Percentiles rank a stretch among this genome's conserved stretches.
phyloP scores from a whole-genome alignment of 2,329 filamentous ascomycete genomes.

The Trichoderma brevicompactum region DNA sequence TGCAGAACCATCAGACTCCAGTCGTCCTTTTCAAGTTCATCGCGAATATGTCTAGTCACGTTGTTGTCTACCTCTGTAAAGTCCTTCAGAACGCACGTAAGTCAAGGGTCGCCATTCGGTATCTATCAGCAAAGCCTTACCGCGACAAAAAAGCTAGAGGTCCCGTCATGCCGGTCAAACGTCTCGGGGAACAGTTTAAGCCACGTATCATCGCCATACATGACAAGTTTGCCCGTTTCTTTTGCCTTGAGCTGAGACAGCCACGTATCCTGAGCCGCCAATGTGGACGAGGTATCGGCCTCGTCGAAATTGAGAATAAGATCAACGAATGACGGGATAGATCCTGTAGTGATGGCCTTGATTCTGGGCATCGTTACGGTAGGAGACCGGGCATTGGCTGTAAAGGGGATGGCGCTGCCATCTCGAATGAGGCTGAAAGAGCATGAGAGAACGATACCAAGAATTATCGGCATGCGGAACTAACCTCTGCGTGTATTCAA shows the following conservation, averaged over 20 bases:
- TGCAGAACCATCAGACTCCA: conserved; percentile 96
- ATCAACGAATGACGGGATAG: conserved; percentile 96
- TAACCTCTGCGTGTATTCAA: conserved; percentile 86
- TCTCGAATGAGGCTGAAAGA: conserved; percentile 73
- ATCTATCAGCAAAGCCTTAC: conserved; percentile 58
- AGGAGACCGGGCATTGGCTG: conserved; percentile 91
- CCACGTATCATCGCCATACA: conserved; percentile 99
- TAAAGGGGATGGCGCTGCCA: conserved; percentile 88
- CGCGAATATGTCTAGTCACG: conserved; percentile 85
- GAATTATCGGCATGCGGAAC: conserved; percentile 28
- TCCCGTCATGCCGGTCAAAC: conserved; percentile 87
- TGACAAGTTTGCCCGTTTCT: conserved; percentile 74
- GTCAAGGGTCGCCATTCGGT: not conserved
- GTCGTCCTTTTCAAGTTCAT: conserved; percentile 75
- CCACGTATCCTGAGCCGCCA: conserved; percentile 93
- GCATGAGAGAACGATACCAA: not conserved
- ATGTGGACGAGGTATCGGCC: conserved; percentile 84
- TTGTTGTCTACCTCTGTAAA: conserved; percentile 98
- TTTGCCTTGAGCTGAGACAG: conserved; percentile 86
- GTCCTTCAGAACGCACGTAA: conserved; percentile 61
- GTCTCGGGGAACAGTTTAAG: conserved; percentile 90
- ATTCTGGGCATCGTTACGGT: conserved; percentile 98
- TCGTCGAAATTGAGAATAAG: conserved; percentile 97
- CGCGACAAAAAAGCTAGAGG: conserved; percentile 97
- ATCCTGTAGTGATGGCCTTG: conserved; percentile 96